Evolutionary conservation across 805 yeast genomes (phyloP), one percentile per base, ranked within the genome.

Genomic region (Cyberlindnera veronae): DNA sequence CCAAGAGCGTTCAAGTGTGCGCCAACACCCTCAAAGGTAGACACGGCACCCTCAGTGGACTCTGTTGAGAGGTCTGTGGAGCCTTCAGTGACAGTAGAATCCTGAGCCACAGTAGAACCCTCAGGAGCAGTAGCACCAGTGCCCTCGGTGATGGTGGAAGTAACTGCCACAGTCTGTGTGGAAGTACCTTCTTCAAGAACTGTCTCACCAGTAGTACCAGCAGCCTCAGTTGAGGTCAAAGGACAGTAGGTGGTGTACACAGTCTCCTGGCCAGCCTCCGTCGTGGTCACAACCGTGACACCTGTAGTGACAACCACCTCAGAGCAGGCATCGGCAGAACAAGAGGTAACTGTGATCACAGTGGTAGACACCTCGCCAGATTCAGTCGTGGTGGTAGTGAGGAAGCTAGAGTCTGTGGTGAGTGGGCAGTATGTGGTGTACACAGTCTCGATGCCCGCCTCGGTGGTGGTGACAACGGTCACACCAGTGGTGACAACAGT

Each of bases 101-200:
- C 29, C 10, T 26, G 14, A 12, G 29, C 10, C 6, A 14, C 10
- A 26, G 29, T 11, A 14, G 29, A 22, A 11, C 7, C 29, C 10
- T 14, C 29, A 13, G 29, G n/a, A 26, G 29, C 29, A 26, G 29
- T 26, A 14, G 29, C 29, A 14, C n/a, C 14, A 12, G 9, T 10
- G 14, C 6, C 10, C 14, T 26, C 29, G 29, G 29, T 26, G 14
- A 11, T 14, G n/a, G 29, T 13, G 14, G 29, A 8, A 26, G 29
- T 26, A 26, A 14, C 29, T 9, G 29, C 29, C 29, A 11, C n/a
- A n/a, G n/a, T n/a, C 5, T n/a, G 7, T 29, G 57, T 42, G 8
- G 50, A 33, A 1, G 60, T 54, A n/a, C n/a, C n/a, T n/a, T n/a
- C n/a, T n/a, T n/a, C n/a, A 2, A 45, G 41, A 8, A 54, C 46